Conservation (phyloP, 495 filamentous ascomycete species). For the Hapsidospora chrysogenum region DNA sequence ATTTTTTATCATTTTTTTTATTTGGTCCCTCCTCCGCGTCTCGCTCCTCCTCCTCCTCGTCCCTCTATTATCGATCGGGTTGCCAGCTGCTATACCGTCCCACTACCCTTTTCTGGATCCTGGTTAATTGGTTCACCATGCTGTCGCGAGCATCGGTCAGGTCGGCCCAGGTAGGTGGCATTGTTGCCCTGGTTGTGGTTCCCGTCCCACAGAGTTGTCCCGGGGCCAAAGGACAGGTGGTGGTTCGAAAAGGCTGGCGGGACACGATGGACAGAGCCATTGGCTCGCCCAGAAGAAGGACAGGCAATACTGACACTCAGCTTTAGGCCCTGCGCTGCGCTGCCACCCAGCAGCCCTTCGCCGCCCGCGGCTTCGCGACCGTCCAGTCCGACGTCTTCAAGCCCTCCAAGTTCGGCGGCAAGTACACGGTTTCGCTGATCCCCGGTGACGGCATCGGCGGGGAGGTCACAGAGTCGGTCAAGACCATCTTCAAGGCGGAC, state of each 20-base stretch:
- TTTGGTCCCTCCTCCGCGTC: conserved; percentile 1
- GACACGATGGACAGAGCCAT: neutral
- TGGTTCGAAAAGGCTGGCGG: conserved; percentile 1
- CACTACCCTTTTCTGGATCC: neutral
- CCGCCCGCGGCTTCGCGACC: conserved; percentile 45
- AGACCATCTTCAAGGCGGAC: conserved; percentile 98
- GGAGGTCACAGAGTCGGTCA: conserved; percentile 93
- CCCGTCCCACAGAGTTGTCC: conserved; percentile 1
- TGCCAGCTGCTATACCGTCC: neutral
- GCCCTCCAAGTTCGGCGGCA: conserved; percentile 97
- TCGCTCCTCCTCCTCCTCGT: too few species aligned
- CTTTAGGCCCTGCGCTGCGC: conserved; percentile 37
- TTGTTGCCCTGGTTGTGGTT: conserved; percentile 2
- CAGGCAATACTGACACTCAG: conserved; percentile 11
- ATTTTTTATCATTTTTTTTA: conserved; percentile 2
- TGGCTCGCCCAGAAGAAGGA: neutral
- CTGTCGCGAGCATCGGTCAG: conserved; percentile 41
- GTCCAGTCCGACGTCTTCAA: conserved; percentile 85
- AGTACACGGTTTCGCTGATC: conserved; percentile 97
- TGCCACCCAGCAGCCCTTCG: conserved; percentile 28
- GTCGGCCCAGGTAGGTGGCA: conserved; percentile 24
- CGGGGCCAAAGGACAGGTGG: neutral
- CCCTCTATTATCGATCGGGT: too few species aligned
- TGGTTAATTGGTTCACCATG: conserved; percentile 28
- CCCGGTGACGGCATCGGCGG: conserved; percentile 97